phyloP scores from a whole-genome alignment of 331 rosid species.

The Phaseolus coccineus region DNA sequence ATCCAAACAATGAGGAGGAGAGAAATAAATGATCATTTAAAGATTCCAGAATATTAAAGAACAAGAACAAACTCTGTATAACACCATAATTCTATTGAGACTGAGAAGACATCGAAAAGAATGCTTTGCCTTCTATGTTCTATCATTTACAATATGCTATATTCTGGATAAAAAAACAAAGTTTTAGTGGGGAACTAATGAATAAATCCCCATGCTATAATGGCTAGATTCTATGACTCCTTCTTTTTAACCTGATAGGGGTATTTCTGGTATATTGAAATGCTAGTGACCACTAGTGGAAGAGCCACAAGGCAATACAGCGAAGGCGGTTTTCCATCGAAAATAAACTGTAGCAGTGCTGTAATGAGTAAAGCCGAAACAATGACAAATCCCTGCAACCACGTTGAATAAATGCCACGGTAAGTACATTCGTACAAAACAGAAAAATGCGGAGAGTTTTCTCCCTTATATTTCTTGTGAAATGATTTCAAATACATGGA shows the following conservation, averaged over 20 bases:
- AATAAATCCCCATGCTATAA: slow-evolving; percentile 34
- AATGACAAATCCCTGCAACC: slow-evolving; percentile 96
- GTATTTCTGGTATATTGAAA: slow-evolving; percentile 88
- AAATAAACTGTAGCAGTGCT: slow-evolving; percentile 89
- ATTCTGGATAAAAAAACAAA: slow-evolving; percentile 31
- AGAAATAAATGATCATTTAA: slow-evolving; percentile 29
- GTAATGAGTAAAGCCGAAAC: slow-evolving; percentile 95
- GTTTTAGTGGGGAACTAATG: slow-evolving; percentile 32
- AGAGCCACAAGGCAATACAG: slow-evolving; percentile 84
- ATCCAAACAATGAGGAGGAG: slow-evolving; percentile 38
- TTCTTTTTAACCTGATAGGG: slow-evolving; percentile 78
- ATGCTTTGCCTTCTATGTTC: slow-evolving; percentile 39
- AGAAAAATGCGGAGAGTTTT: slow-evolving; percentile 18
- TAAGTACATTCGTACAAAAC: slow-evolving; percentile 31
- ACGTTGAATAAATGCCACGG: slow-evolving; percentile 10
- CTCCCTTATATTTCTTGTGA: slow-evolving; percentile 15
- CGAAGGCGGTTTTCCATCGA: slow-evolving; percentile 97
- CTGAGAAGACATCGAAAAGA: slow-evolving; percentile 44
- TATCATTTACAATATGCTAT: slow-evolving; percentile 50
- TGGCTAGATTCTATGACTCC: slow-evolving; percentile 51
- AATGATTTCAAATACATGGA: slow-evolving; percentile 23
- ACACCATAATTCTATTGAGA: slow-evolving; percentile 39
- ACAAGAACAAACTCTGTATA: slow-evolving; percentile 1
- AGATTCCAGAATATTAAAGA: slow-evolving; percentile 28
- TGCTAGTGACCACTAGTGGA: slow-evolving; percentile 86